These are phyloP conservation scores for Tremellales sp. DNA, from an alignment of 1,284 basidiomycete genomes.

Conservation along the genomic window DNA sequence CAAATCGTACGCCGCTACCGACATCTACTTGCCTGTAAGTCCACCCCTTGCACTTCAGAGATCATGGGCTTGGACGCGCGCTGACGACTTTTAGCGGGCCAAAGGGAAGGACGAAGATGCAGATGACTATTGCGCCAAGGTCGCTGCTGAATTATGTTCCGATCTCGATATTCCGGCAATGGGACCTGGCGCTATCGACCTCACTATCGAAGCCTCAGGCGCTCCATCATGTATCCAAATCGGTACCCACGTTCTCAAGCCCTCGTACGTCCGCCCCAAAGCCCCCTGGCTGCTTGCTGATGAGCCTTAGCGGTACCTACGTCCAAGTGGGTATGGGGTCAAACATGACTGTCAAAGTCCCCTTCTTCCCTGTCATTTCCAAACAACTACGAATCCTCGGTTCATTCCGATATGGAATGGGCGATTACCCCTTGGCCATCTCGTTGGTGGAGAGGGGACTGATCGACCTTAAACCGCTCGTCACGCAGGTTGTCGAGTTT, in stretches of 20 bases:
- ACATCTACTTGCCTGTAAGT: conserved; percentile 63
- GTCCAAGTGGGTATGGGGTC: conserved; percentile 49
- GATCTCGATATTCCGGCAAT: conserved; percentile 50
- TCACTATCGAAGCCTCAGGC: conserved; percentile 60
- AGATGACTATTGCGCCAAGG: conserved; percentile 60
- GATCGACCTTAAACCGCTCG: conserved; percentile 54
- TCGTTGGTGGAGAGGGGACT: conserved; percentile 53
- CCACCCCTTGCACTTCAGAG: no score
- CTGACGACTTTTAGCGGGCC: conserved; percentile 44
- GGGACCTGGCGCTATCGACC: conserved; percentile 53
- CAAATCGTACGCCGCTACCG: conserved; percentile 78
- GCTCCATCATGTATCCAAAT: conserved; percentile 61
- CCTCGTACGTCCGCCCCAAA: conserved; percentile 50
- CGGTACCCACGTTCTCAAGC: conserved; percentile 57
- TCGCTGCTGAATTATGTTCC: conserved; percentile 48
- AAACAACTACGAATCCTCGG: conserved; percentile 46
- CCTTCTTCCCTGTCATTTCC: conserved; percentile 42
- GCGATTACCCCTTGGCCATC: conserved; percentile 53
- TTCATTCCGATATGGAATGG: conserved; percentile 49
- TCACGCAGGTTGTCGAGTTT: conserved; percentile 59
- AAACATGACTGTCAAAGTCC: conserved; percentile 35
- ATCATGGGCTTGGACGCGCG: no score
- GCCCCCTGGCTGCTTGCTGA: not conserved
- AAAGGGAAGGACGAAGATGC: conserved; percentile 62
- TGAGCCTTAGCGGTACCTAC: conserved; percentile 34